phyloP scores from a whole-genome alignment of 1,284 basidiomycete genomes.

The Cryptococcus jaspeensis region DNA sequence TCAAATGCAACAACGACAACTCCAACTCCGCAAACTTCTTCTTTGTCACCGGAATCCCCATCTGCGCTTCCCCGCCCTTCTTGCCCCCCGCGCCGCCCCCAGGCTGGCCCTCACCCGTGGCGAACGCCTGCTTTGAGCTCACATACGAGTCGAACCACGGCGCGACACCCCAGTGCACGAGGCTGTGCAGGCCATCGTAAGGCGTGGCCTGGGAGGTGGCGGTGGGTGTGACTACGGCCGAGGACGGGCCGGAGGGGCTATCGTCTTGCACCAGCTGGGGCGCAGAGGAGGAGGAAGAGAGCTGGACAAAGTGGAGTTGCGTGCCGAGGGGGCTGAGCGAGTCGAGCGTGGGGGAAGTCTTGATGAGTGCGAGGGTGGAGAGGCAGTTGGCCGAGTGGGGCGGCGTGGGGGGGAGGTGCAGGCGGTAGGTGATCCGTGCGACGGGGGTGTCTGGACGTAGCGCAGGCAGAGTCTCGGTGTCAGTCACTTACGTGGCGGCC shows the following conservation, averaged over 20 bases:
- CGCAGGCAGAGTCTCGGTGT: background rate
- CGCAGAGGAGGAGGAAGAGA: constrained; percentile 55
- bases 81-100: constrained; percentile 66
- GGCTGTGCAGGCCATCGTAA: constrained; percentile 93
- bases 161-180: constrained; percentile 93
- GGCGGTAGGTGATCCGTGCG: constrained; percentile 36
- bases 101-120: constrained; percentile 75
- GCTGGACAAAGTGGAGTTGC: constrained; percentile 88
- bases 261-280: constrained; percentile 30
- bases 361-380: constrained; percentile 91
- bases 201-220: constrained; percentile 60
- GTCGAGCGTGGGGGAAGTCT: constrained; percentile 81
- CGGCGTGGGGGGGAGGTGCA: constrained; percentile 49
- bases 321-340: constrained; percentile 70
- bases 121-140: constrained; percentile 47
- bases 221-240: constrained; percentile 44
- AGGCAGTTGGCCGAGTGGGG: constrained; percentile 70
- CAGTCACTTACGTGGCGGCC: background rate
- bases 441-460: constrained; percentile 30
- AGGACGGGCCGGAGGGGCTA: constrained; percentile 28
- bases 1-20: constrained; percentile 89
- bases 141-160: constrained; percentile 99
- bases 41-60: constrained; percentile 95
- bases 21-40: constrained; percentile 99
- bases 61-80: constrained; percentile 57